Base-by-base conservation (phyloP, 2,329 filamentous ascomycete genomes). In the Blumeriella jaapii region DNA sequence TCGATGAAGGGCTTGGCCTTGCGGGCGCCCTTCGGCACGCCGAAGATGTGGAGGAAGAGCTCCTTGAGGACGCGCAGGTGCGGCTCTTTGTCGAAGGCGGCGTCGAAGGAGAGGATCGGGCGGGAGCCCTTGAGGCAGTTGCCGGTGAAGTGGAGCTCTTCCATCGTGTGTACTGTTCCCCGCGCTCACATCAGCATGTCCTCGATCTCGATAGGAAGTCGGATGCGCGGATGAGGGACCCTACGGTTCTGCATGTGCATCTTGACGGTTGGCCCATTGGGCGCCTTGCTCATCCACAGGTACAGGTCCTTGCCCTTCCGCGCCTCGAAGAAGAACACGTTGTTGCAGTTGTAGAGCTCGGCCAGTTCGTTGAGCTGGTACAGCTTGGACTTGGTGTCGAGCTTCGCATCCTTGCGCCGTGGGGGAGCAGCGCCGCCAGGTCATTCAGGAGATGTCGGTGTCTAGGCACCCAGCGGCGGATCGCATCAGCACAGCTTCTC, bases 1-100 rank as follows among this genome's bases (percentile, higher is more conserved):
- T 98, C 91, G 44, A 96, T 70, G 53, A 98, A 98, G 3, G 91
- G 91, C 64, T 98, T 98, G 41, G 83, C 80, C 53, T 93, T 93
- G 51, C 84, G 71, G 15, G 87, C 80, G 14, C 79, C 80, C 52
- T 87, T 82, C 2, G 91, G 91, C 0, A 98, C 91, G 41, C 86
- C 87, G 56, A 98, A 96, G 8, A 80, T 81, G 52, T 93, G 87
- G 10, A 79, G 71, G 55, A 98, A 79, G 49, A 96, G 71, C 59
- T 96, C 87, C 59, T 93, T 87, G 54, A 96, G 76, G 45, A 94
- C 68, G 45, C 71, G 71, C 36, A 93, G 76, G 54, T 94, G 77
- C 2, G 86, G 82, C 51, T 83, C 71, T 48, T 71, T 71, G 42
- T 93, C 83, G 61, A 98, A 98, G 12, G 76, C 74, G 34, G 74